Conservation (phyloP, 345 rosid genomes). For the Litchi chinensis region DNA sequence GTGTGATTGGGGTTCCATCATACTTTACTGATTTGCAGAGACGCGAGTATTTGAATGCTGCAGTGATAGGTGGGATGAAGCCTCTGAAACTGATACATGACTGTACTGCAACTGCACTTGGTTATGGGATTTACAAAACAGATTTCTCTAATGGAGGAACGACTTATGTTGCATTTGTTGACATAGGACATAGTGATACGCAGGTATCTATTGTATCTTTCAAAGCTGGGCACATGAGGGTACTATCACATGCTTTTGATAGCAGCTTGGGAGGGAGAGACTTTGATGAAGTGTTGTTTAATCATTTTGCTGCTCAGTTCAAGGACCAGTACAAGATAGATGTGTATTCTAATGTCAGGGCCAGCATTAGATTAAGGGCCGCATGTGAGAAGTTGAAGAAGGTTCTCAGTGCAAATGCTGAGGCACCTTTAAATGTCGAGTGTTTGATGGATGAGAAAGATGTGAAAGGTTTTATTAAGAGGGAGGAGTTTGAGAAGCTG, state of each 20-base stretch:
- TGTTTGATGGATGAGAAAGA: constrained; percentile 75
- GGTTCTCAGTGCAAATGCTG: constrained; percentile 65
- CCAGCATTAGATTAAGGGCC: constrained; percentile 52
- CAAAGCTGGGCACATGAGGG: constrained; percentile 53
- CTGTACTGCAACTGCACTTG: constrained; percentile 58
- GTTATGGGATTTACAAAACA: constrained; percentile 63
- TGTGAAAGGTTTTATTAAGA: constrained; percentile 58
- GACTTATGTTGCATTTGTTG: constrained; percentile 51
- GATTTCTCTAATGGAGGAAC: constrained; percentile 48
- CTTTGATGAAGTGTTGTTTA: constrained; percentile 57
- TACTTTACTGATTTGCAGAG: constrained; percentile 65
- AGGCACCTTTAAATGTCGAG: constrained; percentile 59
- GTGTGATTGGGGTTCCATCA: constrained; percentile 65
- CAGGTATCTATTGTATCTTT: constrained; percentile 57
- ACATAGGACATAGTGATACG: constrained; percentile 64
- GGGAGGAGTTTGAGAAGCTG: constrained; percentile 63
- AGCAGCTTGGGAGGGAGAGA: constrained; percentile 62
- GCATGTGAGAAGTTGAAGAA: constrained; percentile 66
- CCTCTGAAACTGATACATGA: constrained; percentile 64
- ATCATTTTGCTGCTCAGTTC: constrained; percentile 57
- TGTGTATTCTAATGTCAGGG: constrained; percentile 53
- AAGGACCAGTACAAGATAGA: constrained; percentile 56
- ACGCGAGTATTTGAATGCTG: constrained; percentile 57
- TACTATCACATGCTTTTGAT: constrained; percentile 59
- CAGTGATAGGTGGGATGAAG: constrained; percentile 55